Percentiles rank a stretch among this genome's conserved stretches.
phyloP scores from a whole-genome alignment of 208 protist species.

The Angomonas deanei region DNA sequence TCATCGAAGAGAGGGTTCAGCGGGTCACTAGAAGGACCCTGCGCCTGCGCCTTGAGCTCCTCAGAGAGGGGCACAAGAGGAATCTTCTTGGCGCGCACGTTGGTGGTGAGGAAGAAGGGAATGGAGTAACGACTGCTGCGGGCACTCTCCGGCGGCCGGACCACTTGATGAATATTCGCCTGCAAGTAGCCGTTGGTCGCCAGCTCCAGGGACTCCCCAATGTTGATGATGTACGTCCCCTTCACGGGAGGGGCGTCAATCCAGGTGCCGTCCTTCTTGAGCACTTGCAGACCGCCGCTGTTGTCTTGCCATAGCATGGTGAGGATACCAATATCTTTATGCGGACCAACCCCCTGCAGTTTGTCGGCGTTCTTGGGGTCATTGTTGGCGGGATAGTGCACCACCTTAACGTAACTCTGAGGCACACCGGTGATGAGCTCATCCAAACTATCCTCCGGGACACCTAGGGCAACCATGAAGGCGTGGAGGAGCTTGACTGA shows the following conservation, averaged over 20 bases:
- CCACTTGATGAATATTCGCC: conserved; percentile 10
- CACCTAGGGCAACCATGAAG: conserved; percentile 5
- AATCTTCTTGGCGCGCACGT: conserved; percentile 5
- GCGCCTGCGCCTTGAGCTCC: conserved; percentile 4
- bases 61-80: conserved; percentile 2
- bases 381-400: conserved; percentile 9
- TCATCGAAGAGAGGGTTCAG: conserved; percentile 11
- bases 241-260: conserved; percentile 9
- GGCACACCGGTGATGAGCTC: conserved; percentile 6
- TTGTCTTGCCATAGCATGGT: conserved; percentile 12
- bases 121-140: conserved; percentile 10
- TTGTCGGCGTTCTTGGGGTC: background rate
- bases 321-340: conserved; percentile 4
- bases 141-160: background rate
- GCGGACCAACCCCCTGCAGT: conserved; percentile 3
- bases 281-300: conserved; percentile 11
- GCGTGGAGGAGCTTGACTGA: conserved; percentile 3
- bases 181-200: conserved; percentile 8
- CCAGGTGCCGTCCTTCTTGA: conserved; percentile 9
- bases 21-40: conserved; percentile 2
- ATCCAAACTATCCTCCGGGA: conserved; percentile 7
- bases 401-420: background rate
- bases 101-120: conserved; percentile 11
- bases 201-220: conserved; percentile 11
- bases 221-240: conserved; percentile 10